Evolutionary conservation across 345 rosid genomes (phyloP), one percentile per base, ranked within the genome.

Genomic region (Populus simonii): DNA sequence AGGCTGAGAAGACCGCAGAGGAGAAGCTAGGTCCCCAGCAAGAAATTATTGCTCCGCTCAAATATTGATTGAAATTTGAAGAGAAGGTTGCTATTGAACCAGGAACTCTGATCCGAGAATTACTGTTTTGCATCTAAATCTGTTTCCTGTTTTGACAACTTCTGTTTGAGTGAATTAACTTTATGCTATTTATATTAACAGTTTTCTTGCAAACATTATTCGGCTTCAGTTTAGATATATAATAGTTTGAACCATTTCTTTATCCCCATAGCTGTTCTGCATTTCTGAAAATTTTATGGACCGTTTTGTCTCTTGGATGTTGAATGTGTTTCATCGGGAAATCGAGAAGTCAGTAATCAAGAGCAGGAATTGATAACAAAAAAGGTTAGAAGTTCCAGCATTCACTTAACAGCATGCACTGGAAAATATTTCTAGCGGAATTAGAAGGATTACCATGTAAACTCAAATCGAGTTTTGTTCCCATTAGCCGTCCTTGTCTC

Each of bases 1-100:
- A 92, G 85, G 98, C 95, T 49, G 97, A 90, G 87, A 91, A 89
- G 80, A 84, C 78, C 53, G 97, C 91, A 1, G 95, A 92, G 76
- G 98, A 91, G 84, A 92, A 92, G 81, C 94, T 94, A 45, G 97
- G 95, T 38, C 69, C 94, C 47, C 94, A 91, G 72, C 75, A 91
- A 71, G 94, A 88, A 55, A 67, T 94, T 73, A 86, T 94, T 72
- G 85, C 92, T 63, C 86, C 93, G 8, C 88, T 94, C 77, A 90
- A 85, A 76, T 92, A 92, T 66, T 81, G 63, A 59, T 59, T n/a
- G 29, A 41, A 68, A 65, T 74, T 68, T 36, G 45, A 8, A 49
- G 68, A 51, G 43, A 7, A 17, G 23, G 29, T 55, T 55, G 57
- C 36, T 78, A 38, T 9, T 73, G 55, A 35, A 27, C 25, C 12